Evolutionary conservation across 2,329 filamentous ascomycete genomes (phyloP), one percentile per base, ranked within the genome.

Genomic region (Xenosphaeropsis pyriputrescens): DNA sequence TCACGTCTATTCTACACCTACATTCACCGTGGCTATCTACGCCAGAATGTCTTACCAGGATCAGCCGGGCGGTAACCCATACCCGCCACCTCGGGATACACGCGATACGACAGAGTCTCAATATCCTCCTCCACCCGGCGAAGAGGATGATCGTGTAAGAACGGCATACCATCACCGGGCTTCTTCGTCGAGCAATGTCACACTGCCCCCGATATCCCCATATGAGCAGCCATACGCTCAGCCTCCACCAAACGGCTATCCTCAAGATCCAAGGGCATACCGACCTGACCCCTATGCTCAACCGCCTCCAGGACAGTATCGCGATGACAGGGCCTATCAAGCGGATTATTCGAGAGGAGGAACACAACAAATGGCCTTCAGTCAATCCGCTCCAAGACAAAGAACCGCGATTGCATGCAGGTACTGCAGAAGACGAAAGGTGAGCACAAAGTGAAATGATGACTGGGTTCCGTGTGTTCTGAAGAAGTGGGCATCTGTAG

Each of bases 351-450:
- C 39, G 12, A 42, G 50, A 42, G 45, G 45, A 17, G 44, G 34
- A 35, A 41, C 36, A 34, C 48, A 50, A 38, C 49, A 51, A 22
- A 57, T 55, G 48, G 39, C 48, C 14, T 55, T 53, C 37, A 52
- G 43, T 32, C 63, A 66, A 49, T 65, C 67, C 26, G 70, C 70
- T n/a, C 70, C 70, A 13, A 63, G 70, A 40, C 70, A 75, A 52
- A 60, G 70, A 44, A 75, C 70, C 37, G 70, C 70, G 39, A 75
- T 75, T 52, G 70, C 70, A 34, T 75, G 70, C 50, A 63, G 68
- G 41, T 75, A 75, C 52, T 75, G 70, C 54, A 58, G 70, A 41
- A 62, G 70, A 54, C 63, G 70, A 52, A 75, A 75, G 66, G 70
- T 73, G 59, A 47, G 51, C 38, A 22, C 16, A n/a, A 3, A 18